Percentiles rank a stretch among this genome's conserved stretches.
phyloP scores from a whole-genome alignment of 2,329 filamentous ascomycete species.

The Meredithiella fracta region DNA sequence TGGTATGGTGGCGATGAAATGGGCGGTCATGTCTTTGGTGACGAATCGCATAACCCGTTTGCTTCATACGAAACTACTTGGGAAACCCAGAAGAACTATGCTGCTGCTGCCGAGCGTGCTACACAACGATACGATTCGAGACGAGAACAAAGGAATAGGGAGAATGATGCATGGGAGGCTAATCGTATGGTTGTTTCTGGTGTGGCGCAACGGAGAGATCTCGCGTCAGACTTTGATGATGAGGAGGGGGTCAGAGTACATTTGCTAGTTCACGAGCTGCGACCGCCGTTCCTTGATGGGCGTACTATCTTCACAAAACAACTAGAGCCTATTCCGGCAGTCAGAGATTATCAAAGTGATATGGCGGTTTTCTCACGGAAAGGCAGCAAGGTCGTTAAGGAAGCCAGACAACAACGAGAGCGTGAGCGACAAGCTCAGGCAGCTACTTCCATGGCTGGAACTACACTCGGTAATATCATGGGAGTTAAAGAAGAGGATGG shows the following conservation, averaged over 20 bases:
- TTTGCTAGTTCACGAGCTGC: conserved; percentile 79
- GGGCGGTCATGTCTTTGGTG: conserved; percentile 66
- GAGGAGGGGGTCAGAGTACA: conserved; percentile 82
- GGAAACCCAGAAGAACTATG: conserved; percentile 63
- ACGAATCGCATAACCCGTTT: conserved; percentile 87
- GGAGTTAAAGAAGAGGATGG: conserved; percentile 83
- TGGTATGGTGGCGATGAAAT: conserved; percentile 86
- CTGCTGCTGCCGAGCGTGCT: conserved; percentile 64
- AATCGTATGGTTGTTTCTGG: conserved; percentile 96
- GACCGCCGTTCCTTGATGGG: conserved; percentile 87
- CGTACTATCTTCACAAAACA: conserved; percentile 96
- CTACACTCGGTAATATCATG: conserved; percentile 84
- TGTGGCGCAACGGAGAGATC: conserved; percentile 75
- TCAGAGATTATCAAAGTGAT: conserved; percentile 86
- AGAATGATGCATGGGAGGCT: conserved; percentile 96
- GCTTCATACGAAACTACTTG: conserved; percentile 58
- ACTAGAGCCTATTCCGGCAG: conserved; percentile 81
- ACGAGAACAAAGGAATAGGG: conserved; percentile 72
- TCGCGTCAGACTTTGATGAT: conserved; percentile 73
- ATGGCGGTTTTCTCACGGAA: conserved; percentile 98
- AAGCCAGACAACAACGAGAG: conserved; percentile 81
- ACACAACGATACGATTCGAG: conserved; percentile 50
- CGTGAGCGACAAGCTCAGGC: conserved; percentile 88
- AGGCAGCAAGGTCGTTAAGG: conserved; percentile 82
- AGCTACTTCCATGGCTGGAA: conserved; percentile 83